Evolutionary conservation across 495 filamentous ascomycete species (phyloP).

Genomic region (Glonium stellatum): DNA sequence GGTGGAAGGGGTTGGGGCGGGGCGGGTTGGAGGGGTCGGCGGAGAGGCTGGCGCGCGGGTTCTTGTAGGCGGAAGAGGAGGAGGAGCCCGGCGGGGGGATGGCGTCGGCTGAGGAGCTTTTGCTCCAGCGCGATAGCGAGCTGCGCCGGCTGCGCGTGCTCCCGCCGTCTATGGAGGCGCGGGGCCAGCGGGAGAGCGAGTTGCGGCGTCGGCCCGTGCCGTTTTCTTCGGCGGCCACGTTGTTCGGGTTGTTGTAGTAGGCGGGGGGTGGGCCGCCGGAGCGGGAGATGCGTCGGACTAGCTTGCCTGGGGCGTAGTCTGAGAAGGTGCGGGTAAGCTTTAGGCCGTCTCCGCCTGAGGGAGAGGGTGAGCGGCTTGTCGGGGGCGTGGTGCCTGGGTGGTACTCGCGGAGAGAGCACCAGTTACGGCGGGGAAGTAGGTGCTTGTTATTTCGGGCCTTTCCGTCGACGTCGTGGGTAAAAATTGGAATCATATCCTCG

Average conservation of each 20-base stretch:
- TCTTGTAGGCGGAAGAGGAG: neutral
- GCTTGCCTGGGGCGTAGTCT: constrained; percentile 21
- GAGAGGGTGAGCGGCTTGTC: constrained; percentile 45
- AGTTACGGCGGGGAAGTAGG: constrained; percentile 85
- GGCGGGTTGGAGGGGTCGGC: constrained; percentile 12
- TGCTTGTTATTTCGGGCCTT: constrained; percentile 84
- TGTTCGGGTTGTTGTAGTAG: constrained; percentile 26
- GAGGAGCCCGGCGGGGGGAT: constrained; percentile 1
- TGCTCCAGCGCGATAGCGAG: constrained; percentile 18
- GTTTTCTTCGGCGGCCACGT: constrained; percentile 16
- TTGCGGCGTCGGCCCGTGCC: constrained; percentile 16
- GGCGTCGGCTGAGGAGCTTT: constrained; percentile 6
- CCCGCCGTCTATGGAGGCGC: constrained; percentile 12
- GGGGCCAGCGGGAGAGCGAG: constrained; percentile 19
- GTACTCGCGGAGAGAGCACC: constrained; percentile 81
- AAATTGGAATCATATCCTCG: constrained; percentile 92
- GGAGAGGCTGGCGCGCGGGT: constrained; percentile 4
- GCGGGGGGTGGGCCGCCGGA: constrained; percentile 19
- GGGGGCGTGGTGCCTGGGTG: constrained; percentile 71
- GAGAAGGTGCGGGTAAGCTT: constrained; percentile 16
- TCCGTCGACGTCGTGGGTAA: constrained; percentile 78
- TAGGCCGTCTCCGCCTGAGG: constrained; percentile 8
- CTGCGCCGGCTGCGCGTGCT: constrained; percentile 13
- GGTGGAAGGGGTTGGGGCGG: too few species aligned
- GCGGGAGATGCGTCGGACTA: constrained; percentile 30